Evolutionary conservation across 805 yeast species (phyloP), one percentile per base, ranked within the genome.

Genomic region (Wickerhamiella galacta): DNA sequence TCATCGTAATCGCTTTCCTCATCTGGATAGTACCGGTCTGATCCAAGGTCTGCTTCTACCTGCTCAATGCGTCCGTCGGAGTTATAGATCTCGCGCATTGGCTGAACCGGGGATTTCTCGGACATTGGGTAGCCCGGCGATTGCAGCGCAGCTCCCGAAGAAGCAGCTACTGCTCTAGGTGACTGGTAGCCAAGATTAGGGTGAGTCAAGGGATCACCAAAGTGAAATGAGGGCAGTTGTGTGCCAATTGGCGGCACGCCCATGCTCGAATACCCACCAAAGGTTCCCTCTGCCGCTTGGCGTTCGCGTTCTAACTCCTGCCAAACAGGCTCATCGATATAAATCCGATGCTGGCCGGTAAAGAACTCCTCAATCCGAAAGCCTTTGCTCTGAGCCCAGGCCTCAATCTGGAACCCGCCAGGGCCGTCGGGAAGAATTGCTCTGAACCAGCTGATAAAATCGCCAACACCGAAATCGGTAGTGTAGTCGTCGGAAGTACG

Each of bases 261-360:
- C 7, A 6, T 8, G 6, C 9, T 16, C 11, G 21, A 6, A 15
- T 27, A 18, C 18, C 28, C 28, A 15, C 28, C 28, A 18, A 12
- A 25, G 4, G 28, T 12, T 6, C 32, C 33, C n/a, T 22, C 24
- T n/a, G 38, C 32, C 3, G 32, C 32, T 22, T 28, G 16, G 12
- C 33, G 36, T 20, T 47, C 48, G 14, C 42, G 38, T 34, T 57
- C 62, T 6, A 59, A 44, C n/a, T 52, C 51, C 11, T 45, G 37
- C 61, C 62, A 58, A 1, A 52, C 54, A 2, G 32, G 36, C 30
- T 58, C 64, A 18, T 52, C 41, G n/a, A 59, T 32, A 50, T 61
- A 59, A 5, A 60, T 42, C 4, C 61, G 47, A 29, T 43, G 41
- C 10, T 40, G 43, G 8, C 64, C 64, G 25, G 41, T 42, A 37